Conservation (phyloP, 2,329 filamentous ascomycete genomes). For the Phaeophleospora eucalypticola region DNA sequence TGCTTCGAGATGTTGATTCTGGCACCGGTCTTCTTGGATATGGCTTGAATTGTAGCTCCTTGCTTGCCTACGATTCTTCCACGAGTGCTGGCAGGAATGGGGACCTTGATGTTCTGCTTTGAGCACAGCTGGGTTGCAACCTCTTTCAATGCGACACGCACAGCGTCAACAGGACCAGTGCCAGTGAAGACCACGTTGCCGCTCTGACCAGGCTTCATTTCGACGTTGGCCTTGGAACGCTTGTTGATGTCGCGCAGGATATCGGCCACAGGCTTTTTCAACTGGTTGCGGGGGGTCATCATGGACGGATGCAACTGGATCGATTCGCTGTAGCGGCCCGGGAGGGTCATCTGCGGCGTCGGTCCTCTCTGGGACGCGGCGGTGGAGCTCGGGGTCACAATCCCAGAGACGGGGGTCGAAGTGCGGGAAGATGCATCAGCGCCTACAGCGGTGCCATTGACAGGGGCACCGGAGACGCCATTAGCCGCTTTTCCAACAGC, state of each 20-base stretch:
- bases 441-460: constrained; percentile 52
- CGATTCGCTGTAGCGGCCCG: constrained; percentile 75
- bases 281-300: constrained; percentile 68
- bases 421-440: constrained; percentile 52
- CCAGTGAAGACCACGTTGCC: constrained; percentile 78
- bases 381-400: constrained; percentile 45
- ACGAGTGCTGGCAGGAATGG: constrained; percentile 77
- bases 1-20: constrained; percentile 83
- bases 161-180: constrained; percentile 75
- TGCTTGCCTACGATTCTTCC: constrained; percentile 90
- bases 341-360: constrained; percentile 61
- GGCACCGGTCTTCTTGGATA: constrained; percentile 86
- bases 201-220: constrained; percentile 67
- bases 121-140: constrained; percentile 82
- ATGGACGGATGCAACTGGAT: constrained; percentile 71
- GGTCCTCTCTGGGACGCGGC: constrained; percentile 41
- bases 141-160: constrained; percentile 84
- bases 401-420: constrained; percentile 61
- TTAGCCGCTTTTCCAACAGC: constrained; percentile 44
- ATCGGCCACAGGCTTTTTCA: constrained; percentile 81
- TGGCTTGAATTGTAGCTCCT: constrained; percentile 82
- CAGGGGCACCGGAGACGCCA: constrained; percentile 29
- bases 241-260: constrained; percentile 89
- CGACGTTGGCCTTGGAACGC: constrained; percentile 80
- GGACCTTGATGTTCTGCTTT: constrained; percentile 70